Conservation (phyloP, 1,139 yeast species). For the Hansenula lynferdii region DNA sequence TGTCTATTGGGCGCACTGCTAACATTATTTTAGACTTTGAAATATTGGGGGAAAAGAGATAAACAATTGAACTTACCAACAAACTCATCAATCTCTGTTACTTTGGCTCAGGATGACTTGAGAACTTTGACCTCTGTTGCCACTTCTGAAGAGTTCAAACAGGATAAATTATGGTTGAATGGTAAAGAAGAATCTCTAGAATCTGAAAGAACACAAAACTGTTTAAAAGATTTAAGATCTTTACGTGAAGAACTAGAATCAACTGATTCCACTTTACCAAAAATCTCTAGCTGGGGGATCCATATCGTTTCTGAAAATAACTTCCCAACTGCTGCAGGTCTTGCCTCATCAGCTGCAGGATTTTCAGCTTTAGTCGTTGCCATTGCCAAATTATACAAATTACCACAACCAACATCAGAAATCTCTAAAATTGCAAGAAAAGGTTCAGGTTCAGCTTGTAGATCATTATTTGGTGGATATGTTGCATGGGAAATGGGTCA, state of each 20-base stretch:
- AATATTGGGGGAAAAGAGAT: slow-evolving; percentile 99
- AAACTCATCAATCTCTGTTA: slow-evolving; percentile 91
- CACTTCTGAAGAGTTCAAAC: slow-evolving; percentile 48
- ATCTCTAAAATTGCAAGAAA: slow-evolving; percentile 92
- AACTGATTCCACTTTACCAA: slow-evolving; percentile 46
- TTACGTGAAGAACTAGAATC: slow-evolving; percentile 56
- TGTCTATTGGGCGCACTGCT: not conserved
- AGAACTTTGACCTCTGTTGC: slow-evolving; percentile 89
- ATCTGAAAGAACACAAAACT: slow-evolving; percentile 72
- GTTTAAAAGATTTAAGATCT: slow-evolving; percentile 68
- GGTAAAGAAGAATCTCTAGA: slow-evolving; percentile 65
- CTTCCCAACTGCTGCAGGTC: slow-evolving; percentile 98
- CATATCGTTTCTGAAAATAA: slow-evolving; percentile 92
- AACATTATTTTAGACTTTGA: slow-evolving; percentile 55
- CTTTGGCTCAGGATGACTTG: slow-evolving; percentile 84
- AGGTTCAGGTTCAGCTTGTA: slow-evolving; percentile 98
- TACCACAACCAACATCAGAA: slow-evolving; percentile 79
- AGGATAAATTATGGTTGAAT: slow-evolving; percentile 79
- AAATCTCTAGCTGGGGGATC: slow-evolving; percentile 58
- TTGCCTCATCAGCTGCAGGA: slow-evolving; percentile 98
- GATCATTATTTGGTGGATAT: slow-evolving; percentile 94
- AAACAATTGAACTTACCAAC: slow-evolving; percentile 85
- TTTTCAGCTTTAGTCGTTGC: slow-evolving; percentile 93
- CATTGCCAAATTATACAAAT: slow-evolving; percentile 72
- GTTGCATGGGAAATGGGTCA: slow-evolving; percentile 99